Evolutionary conservation across 208 protist genomes (phyloP).

Genomic region (Phytomonas francai): DNA sequence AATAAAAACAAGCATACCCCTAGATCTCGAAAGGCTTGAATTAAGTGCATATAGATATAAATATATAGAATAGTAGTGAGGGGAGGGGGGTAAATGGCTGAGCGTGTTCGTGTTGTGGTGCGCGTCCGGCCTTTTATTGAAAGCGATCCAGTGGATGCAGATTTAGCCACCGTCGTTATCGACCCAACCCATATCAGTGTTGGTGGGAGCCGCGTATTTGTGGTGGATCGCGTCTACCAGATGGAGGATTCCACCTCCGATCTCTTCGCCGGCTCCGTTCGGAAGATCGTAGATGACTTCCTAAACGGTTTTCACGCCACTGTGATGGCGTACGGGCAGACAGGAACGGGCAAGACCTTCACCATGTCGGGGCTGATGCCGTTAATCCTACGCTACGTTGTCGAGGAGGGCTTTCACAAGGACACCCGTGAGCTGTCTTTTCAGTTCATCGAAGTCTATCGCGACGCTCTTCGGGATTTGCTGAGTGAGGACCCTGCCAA

Average conservation of each 20-base stretch:
- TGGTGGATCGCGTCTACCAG: constrained; percentile 83
- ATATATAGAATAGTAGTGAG: constrained; percentile 6
- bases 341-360: constrained; percentile 92
- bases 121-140: constrained; percentile 74
- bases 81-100: constrained; percentile 16
- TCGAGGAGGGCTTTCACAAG: constrained; percentile 41
- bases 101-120: constrained; percentile 74
- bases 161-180: constrained; percentile 31
- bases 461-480: constrained; percentile 89
- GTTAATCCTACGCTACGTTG: constrained; percentile 77
- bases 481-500: constrained; percentile 35
- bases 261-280: constrained; percentile 70
- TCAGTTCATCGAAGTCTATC: constrained; percentile 93
- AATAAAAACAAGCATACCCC: neutral
- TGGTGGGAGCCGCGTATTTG: constrained; percentile 66
- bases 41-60: constrained; percentile 4
- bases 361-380: constrained; percentile 75
- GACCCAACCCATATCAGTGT: constrained; percentile 70
- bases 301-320: constrained; percentile 88
- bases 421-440: constrained; percentile 40
- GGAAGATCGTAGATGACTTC: constrained; percentile 61
- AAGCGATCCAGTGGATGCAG: constrained; percentile 31
- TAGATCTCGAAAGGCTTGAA: neutral
- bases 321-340: constrained; percentile 92
- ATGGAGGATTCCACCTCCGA: constrained; percentile 47